Conservation (phyloP, 2,329 filamentous ascomycete species). For the Rachicladosporium sp. region DNA sequence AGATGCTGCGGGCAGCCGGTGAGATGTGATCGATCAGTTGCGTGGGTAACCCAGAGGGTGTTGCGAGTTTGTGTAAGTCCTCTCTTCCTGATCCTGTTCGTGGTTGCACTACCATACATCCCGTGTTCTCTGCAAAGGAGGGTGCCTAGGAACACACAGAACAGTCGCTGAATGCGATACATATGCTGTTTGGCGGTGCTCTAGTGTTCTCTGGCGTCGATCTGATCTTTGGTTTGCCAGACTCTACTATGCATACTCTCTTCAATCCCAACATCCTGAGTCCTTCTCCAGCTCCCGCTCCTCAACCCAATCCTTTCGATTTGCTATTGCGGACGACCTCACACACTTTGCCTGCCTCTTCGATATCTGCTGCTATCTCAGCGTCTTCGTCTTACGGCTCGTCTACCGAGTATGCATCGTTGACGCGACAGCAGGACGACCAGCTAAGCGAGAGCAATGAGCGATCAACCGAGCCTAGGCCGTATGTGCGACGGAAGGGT, state of each 20-base stretch:
- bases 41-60: no score
- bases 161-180: no score
- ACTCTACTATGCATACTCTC: conserved; percentile 21
- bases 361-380: conserved; percentile 12
- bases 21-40: no score
- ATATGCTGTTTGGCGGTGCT: background rate
- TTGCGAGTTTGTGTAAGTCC: no score
- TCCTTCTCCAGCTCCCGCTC: conserved; percentile 14
- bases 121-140: no score
- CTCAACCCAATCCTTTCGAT: conserved; percentile 20
- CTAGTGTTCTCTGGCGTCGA: conserved; percentile 1
- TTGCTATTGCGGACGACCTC: conserved; percentile 11
- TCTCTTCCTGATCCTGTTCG: no score
- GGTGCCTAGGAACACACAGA: no score
- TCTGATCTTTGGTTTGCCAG: background rate
- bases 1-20: no score
- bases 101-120: no score
- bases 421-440: conserved; percentile 18
- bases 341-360: conserved; percentile 3
- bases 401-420: conserved; percentile 16
- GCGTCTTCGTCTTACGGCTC: conserved; percentile 17
- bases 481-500: conserved; percentile 16
- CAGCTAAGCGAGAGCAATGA: conserved; percentile 7
- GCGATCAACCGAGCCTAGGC: conserved; percentile 3
- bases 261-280: conserved; percentile 22